phyloP scores from a whole-genome alignment of 306 rosid genomes.

The Canavalia gladiata region DNA sequence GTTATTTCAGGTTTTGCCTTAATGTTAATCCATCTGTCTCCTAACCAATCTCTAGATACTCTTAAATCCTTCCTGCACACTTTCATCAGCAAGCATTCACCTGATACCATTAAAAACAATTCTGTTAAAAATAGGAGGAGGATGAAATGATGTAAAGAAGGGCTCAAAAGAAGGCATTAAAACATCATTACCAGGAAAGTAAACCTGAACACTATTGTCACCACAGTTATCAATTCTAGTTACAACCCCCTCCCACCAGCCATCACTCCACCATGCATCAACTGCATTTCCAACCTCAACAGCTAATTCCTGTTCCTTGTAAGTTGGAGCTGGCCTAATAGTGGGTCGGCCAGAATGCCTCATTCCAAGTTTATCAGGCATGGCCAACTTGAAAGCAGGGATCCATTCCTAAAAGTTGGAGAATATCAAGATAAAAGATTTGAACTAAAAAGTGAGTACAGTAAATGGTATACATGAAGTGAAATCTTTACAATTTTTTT shows the following conservation, averaged over 20 bases:
- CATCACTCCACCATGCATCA: constrained; percentile 99
- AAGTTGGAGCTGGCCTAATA: constrained; percentile 77
- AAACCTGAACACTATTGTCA: constrained; percentile 66
- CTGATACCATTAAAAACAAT: constrained; percentile 55
- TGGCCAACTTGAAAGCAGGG: constrained; percentile 79
- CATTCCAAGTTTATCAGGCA: constrained; percentile 91
- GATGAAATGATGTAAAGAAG: constrained; percentile 1
- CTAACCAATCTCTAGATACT: constrained; percentile 89
- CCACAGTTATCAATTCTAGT: constrained; percentile 60
- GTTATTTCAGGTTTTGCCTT: constrained; percentile 74
- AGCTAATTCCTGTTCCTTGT: constrained; percentile 60
- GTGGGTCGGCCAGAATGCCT: constrained; percentile 78
- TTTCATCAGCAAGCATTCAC: constrained; percentile 76
- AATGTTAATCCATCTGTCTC: constrained; percentile 76
- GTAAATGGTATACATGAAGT: not conserved
- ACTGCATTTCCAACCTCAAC: constrained; percentile 77
- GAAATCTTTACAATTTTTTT: constrained; percentile 9
- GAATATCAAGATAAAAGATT: constrained; percentile 35
- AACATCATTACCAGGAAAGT: constrained; percentile 74
- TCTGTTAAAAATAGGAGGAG: constrained; percentile 23
- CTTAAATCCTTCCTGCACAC: constrained; percentile 74
- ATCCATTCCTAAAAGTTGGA: constrained; percentile 84
- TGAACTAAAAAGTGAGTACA: constrained; percentile 22
- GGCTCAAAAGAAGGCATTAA: not conserved
- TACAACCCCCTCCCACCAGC: constrained; percentile 99